phyloP scores from a whole-genome alignment of 2,329 filamentous ascomycete species.

The Cytospora paraplurivora region DNA sequence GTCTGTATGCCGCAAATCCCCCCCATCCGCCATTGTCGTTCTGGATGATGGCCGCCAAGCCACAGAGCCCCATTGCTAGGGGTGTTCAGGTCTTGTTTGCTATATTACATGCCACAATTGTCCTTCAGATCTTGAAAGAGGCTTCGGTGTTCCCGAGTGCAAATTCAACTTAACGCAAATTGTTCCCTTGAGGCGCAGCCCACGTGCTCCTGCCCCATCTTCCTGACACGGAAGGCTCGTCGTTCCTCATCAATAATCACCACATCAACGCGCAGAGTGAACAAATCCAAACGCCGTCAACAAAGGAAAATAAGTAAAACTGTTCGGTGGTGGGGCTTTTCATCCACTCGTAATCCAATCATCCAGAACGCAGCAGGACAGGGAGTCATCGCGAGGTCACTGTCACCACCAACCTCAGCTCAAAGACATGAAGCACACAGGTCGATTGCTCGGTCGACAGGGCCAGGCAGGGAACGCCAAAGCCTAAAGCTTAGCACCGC shows the following conservation, averaged over 20 bases:
- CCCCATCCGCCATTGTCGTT: background rate
- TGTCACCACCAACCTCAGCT: background rate
- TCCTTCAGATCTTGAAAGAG: background rate
- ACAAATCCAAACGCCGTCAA: background rate
- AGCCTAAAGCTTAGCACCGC: conserved; percentile 11
- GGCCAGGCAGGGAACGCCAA: background rate
- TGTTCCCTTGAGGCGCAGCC: background rate
- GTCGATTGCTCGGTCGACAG: too few relatives aligned
- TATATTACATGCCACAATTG: conserved; percentile 11
- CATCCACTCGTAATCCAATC: background rate
- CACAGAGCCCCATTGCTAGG: conserved; percentile 9
- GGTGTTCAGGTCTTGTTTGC: conserved; percentile 2
- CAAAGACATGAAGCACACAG: background rate
- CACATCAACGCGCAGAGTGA: background rate
- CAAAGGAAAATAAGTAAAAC: background rate
- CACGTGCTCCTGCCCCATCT: background rate
- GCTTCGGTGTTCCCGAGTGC: background rate
- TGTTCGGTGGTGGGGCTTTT: background rate
- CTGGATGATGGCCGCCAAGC: background rate
- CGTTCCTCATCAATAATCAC: background rate
- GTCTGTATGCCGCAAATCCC: background rate
- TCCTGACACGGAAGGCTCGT: background rate
- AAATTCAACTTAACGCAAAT: background rate
- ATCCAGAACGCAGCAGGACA: background rate
- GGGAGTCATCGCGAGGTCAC: background rate